Percentiles rank a stretch among this genome's conserved stretches.
phyloP scores from a whole-genome alignment of 352 stramenopile species.

The Globisporangium orthogonon region DNA sequence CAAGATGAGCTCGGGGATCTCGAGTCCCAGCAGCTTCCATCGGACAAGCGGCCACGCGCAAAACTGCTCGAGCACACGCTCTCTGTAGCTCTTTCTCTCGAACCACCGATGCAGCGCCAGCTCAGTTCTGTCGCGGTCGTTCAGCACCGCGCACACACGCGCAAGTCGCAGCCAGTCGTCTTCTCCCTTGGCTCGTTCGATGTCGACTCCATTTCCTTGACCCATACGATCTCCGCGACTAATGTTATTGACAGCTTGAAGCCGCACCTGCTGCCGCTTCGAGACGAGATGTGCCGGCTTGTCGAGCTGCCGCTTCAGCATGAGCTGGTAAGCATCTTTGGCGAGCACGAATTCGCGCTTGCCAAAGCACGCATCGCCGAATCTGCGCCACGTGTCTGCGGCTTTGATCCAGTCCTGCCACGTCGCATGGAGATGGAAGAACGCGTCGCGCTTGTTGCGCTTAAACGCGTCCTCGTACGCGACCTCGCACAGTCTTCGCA shows the following conservation, averaged over 20 bases:
- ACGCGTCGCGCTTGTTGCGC: constrained; percentile 18
- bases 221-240: neutral
- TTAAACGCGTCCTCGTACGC: constrained; percentile 64
- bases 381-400: constrained; percentile 37
- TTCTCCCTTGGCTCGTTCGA: constrained; percentile 10
- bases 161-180: constrained; percentile 55
- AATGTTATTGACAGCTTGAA: neutral
- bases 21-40: constrained; percentile 53
- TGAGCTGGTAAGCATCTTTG: constrained; percentile 52
- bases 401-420: constrained; percentile 59
- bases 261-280: constrained; percentile 17
- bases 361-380: constrained; percentile 43
- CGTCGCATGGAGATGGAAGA: constrained; percentile 20
- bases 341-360: constrained; percentile 47
- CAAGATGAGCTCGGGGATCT: constrained; percentile 26
- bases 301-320: constrained; percentile 43
- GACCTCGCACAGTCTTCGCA: constrained; percentile 37
- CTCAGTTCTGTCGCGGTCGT: constrained; percentile 26
- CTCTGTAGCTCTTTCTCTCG: constrained; percentile 23
- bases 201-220: neutral
- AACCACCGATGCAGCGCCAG: constrained; percentile 38
- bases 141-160: constrained; percentile 32
- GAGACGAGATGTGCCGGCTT: constrained; percentile 19
- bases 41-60: constrained; percentile 43
- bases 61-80: constrained; percentile 37